Conservation (phyloP, 148 eudicot species). For the Camellia granthamiana region DNA sequence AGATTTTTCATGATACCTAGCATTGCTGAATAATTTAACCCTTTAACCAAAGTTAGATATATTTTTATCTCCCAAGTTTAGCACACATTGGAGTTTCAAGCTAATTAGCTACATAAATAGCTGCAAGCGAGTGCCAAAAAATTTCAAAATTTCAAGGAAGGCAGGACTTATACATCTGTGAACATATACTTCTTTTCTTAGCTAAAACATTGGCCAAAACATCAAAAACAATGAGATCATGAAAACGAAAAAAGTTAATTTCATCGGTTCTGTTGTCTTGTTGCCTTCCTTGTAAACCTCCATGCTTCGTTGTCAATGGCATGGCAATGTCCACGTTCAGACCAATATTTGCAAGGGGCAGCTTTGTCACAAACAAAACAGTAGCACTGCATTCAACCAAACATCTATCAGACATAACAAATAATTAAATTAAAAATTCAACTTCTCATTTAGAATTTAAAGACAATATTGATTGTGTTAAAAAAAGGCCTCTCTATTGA, state of each 20-base stretch:
- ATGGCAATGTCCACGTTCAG: conserved; percentile 10
- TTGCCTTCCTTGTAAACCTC: conserved; percentile 1
- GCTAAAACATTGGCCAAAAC: not conserved
- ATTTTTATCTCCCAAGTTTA: no score
- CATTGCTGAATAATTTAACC: no score
- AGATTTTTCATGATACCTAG: no score
- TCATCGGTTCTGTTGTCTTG: not conserved
- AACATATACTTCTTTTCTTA: not conserved
- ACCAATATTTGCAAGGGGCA: conserved; percentile 39
- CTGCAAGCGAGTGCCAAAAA: not conserved
- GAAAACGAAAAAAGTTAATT: not conserved
- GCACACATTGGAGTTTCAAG: no score
- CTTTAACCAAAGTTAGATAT: no score
- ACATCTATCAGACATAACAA: not conserved
- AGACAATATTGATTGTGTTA: not conserved
- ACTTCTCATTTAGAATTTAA: not conserved
- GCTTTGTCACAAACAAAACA: conserved; percentile 44
- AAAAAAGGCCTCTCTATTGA: no score
- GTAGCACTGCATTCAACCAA: conserved; percentile 41
- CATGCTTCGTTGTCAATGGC: conserved; percentile 20
- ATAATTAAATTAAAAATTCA: not conserved
- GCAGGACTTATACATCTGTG: not conserved
- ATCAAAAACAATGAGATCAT: not conserved
- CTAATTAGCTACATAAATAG: not conserved
- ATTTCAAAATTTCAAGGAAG: not conserved